Percentiles rank a stretch among this genome's conserved stretches.
Evolutionary conservation across 2,329 filamentous ascomycete species (phyloP).

Genomic region (Colletotrichum limetticola): DNA sequence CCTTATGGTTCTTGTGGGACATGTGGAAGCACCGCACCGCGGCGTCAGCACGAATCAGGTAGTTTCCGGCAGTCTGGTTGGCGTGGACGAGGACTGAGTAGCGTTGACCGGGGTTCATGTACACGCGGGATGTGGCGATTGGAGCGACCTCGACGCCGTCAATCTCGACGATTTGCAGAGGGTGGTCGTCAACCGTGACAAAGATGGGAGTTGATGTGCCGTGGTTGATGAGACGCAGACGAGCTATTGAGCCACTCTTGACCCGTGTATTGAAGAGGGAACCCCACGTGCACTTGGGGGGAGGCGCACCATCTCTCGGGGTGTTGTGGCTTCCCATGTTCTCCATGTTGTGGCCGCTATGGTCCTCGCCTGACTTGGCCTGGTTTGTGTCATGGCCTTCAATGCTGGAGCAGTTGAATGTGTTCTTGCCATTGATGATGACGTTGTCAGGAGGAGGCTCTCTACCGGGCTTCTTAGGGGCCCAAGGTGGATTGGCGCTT

Average conservation of each 20-base stretch:
- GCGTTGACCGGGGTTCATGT: slow-evolving; percentile 52
- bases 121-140: slow-evolving; percentile 45
- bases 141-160: slow-evolving; percentile 52
- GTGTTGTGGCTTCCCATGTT: slow-evolving; percentile 13
- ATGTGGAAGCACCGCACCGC: slow-evolving; percentile 32
- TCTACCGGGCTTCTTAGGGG: slow-evolving; percentile 46
- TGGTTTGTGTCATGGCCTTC: slow-evolving; percentile 36
- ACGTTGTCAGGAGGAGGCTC: slow-evolving; percentile 54
- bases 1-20: slow-evolving; percentile 23
- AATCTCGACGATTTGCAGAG: slow-evolving; percentile 50
- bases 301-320: neutral
- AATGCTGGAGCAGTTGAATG: slow-evolving; percentile 45
- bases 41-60: slow-evolving; percentile 47
- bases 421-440: slow-evolving; percentile 51
- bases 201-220: slow-evolving; percentile 51
- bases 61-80: slow-evolving; percentile 45
- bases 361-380: slow-evolving; percentile 1
- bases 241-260: slow-evolving; percentile 40
- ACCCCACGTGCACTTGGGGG: slow-evolving; percentile 43
- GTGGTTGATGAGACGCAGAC: slow-evolving; percentile 53
- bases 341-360: slow-evolving; percentile 18
- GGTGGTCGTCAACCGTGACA: slow-evolving; percentile 52
- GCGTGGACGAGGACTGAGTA: slow-evolving; percentile 49
- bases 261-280: slow-evolving; percentile 45
- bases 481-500: slow-evolving; percentile 45